These are phyloP conservation scores for Trichoderma hamatum DNA, from an alignment of 2,329 filamentous ascomycete genomes.

Conservation along the genomic window DNA sequence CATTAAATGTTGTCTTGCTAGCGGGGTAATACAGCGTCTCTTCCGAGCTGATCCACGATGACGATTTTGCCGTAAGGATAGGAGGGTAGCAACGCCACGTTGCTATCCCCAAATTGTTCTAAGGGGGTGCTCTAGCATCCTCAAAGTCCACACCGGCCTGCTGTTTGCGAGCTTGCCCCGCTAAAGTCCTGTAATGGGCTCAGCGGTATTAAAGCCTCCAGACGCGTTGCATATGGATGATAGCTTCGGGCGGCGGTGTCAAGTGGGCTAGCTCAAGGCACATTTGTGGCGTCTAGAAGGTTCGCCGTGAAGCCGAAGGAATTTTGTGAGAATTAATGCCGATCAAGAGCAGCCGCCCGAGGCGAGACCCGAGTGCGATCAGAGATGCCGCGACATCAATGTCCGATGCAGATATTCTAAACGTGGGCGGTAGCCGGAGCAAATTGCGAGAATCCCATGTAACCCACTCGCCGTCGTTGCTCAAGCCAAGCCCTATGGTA, in stretches of 20 bases:
- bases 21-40: conserved; percentile 6
- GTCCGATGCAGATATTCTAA: conserved; percentile 1
- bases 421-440: conserved; percentile 13
- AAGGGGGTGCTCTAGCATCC: background rate
- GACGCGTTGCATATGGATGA: background rate
- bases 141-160: background rate
- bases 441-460: conserved; percentile 6
- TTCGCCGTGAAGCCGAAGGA: background rate
- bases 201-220: background rate
- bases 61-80: conserved; percentile 11
- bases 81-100: conserved; percentile 10
- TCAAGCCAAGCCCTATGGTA: background rate
- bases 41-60: conserved; percentile 18
- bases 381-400: background rate
- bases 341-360: conserved; percentile 9
- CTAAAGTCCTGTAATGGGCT: background rate
- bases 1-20: background rate
- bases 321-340: conserved; percentile 1
- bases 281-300: background rate
- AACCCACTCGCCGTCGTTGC: conserved; percentile 13
- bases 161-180: background rate
- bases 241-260: background rate
- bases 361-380: conserved; percentile 1
- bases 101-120: conserved; percentile 11
- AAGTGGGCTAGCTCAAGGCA: background rate